Conservation (phyloP, 106 monocot species). For the Dendrobium chrysotoxum region DNA sequence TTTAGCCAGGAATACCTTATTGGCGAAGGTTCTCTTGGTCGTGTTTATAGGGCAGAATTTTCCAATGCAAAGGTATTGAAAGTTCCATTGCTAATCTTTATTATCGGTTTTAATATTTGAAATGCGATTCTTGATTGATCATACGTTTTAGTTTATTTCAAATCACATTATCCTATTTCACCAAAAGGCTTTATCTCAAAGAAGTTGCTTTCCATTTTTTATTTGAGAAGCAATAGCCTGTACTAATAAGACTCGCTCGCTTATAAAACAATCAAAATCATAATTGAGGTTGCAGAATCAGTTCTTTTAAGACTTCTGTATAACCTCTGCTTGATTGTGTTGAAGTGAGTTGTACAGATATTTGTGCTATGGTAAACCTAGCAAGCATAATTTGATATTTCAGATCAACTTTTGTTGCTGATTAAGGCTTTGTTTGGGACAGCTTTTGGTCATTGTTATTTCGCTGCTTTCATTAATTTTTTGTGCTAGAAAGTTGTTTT, state of each 20-base stretch:
- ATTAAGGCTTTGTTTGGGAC: not conserved
- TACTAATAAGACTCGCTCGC: not conserved
- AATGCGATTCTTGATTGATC: not conserved
- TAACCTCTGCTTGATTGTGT: not conserved
- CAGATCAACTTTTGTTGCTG: not conserved
- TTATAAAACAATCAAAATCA: not conserved
- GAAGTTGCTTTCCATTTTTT: not conserved
- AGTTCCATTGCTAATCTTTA: not conserved
- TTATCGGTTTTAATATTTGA: not conserved
- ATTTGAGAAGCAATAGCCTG: not conserved
- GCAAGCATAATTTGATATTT: not conserved
- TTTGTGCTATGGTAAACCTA: not conserved
- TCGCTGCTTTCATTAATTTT: too few species aligned
- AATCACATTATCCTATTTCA: not conserved
- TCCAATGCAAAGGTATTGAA: constrained; percentile 68
- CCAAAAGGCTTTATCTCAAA: not conserved
- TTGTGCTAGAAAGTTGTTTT: not conserved
- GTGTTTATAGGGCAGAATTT: constrained; percentile 85
- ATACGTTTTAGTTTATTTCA: not conserved
- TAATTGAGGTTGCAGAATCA: not conserved
- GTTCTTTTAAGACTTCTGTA: not conserved
- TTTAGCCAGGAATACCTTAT: constrained; percentile 74
- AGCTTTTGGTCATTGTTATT: too few species aligned
- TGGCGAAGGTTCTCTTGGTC: constrained; percentile 89
- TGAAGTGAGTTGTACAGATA: too few species aligned